Conservation (phyloP, 441 rosid genomes). For the Dalechampia spathulata region DNA sequence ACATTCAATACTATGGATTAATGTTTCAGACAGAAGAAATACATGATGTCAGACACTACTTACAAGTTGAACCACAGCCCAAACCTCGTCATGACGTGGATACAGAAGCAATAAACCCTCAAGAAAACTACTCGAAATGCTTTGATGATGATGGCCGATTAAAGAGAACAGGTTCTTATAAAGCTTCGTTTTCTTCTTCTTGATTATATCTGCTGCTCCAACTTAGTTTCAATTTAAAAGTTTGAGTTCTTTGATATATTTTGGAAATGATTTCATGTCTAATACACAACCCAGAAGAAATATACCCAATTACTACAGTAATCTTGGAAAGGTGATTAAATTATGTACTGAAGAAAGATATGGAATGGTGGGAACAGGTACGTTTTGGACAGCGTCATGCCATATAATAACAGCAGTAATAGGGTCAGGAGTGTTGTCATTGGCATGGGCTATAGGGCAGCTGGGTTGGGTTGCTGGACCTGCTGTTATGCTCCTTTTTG, state of each 20-base stretch:
- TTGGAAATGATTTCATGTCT: too few relatives aligned
- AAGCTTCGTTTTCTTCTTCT: too few relatives aligned
- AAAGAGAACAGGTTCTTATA: slow-evolving; percentile 50
- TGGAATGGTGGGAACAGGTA: slow-evolving; percentile 30
- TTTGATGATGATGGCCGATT: slow-evolving; percentile 64
- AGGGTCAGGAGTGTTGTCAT: slow-evolving; percentile 78
- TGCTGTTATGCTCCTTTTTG: slow-evolving; percentile 42
- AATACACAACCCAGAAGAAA: too few relatives aligned
- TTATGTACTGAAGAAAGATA: too few relatives aligned
- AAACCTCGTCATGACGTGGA: slow-evolving; percentile 17
- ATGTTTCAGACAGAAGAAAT: slow-evolving; percentile 40
- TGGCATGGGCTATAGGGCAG: slow-evolving; percentile 81
- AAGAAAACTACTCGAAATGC: slow-evolving; percentile 38
- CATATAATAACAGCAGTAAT: slow-evolving; percentile 77
- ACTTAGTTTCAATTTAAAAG: too few relatives aligned
- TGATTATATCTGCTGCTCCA: too few relatives aligned
- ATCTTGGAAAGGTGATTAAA: background rate
- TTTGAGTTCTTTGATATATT: too few relatives aligned
- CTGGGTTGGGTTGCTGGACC: slow-evolving; percentile 90
- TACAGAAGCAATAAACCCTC: slow-evolving; percentile 24
- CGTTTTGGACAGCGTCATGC: slow-evolving; percentile 64
- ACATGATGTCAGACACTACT: slow-evolving; percentile 39
- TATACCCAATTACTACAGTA: background rate
- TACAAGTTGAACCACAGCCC: slow-evolving; percentile 41
- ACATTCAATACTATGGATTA: background rate